Percentiles rank a stretch among this genome's conserved stretches.
Conservation (phyloP, 2,329 filamentous ascomycete species). For the Didymella segeticola region DNA sequence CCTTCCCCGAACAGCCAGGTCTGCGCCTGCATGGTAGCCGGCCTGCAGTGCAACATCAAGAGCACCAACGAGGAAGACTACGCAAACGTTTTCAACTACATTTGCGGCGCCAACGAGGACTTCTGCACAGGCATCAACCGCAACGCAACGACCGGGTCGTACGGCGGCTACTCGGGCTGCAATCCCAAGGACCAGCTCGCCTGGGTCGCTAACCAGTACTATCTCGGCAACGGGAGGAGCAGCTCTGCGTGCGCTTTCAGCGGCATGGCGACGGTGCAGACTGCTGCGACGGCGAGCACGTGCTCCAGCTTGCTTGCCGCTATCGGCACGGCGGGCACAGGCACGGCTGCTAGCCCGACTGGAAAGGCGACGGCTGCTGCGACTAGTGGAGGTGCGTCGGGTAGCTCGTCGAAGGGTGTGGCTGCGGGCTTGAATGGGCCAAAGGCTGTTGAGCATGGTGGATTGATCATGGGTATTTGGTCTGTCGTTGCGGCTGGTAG, state of each 20-base stretch:
- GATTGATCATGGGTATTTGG: constrained; percentile 30
- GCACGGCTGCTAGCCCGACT: constrained; percentile 54
- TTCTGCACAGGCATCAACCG: constrained; percentile 72
- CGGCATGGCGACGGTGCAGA: constrained; percentile 66
- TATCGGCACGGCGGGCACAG: constrained; percentile 67
- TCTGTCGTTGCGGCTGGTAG: constrained; percentile 29
- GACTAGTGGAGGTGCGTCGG: constrained; percentile 22
- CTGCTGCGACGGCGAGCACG: constrained; percentile 53
- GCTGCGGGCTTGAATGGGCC: constrained; percentile 27
- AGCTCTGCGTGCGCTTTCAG: constrained; percentile 72
- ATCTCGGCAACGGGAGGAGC: constrained; percentile 57
- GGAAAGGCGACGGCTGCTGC: constrained; percentile 31
- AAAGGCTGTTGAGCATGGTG: constrained; percentile 36
- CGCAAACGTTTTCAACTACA: constrained; percentile 72
- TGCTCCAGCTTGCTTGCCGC: constrained; percentile 67
- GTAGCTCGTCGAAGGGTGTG: constrained; percentile 31
- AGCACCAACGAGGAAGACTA: constrained; percentile 66
- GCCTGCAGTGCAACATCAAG: constrained; percentile 73
- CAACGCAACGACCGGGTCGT: constrained; percentile 72
- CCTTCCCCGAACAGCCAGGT: constrained; percentile 79
- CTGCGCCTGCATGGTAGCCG: constrained; percentile 83
- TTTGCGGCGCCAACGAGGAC: constrained; percentile 65
- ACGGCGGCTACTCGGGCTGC: constrained; percentile 81
- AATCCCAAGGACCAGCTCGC: constrained; percentile 72
- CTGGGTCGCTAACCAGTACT: constrained; percentile 76